Conservation (phyloP, 2,329 filamentous ascomycete genomes). For the Scedosporium boydii region DNA sequence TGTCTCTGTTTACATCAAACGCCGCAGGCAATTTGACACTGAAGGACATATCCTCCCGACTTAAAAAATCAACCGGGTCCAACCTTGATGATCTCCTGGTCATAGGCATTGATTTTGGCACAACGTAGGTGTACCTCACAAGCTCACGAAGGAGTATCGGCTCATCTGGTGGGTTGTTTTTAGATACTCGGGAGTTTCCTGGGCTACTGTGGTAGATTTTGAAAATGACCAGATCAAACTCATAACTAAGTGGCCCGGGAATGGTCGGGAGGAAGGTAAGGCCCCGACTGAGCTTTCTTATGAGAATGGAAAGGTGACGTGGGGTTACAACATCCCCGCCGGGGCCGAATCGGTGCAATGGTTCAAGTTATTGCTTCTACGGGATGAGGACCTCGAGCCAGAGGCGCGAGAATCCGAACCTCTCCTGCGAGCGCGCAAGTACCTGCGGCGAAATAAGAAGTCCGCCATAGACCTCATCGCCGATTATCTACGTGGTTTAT, state of each 20-base stretch:
- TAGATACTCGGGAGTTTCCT: slow-evolving; percentile 31
- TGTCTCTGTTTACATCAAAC: too few species aligned
- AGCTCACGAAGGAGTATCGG: neutral
- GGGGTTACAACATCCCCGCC: slow-evolving; percentile 22
- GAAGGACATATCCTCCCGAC: too few species aligned
- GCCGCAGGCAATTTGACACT: too few species aligned
- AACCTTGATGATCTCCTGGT: slow-evolving; percentile 16
- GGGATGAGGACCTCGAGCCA: slow-evolving; percentile 18
- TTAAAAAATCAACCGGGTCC: too few species aligned
- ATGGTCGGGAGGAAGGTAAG: slow-evolving; percentile 22
- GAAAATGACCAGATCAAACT: slow-evolving; percentile 18
- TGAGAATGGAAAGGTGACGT: slow-evolving; percentile 3
- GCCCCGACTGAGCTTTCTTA: slow-evolving; percentile 18
- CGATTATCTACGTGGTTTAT: slow-evolving; percentile 23
- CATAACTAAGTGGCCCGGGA: slow-evolving; percentile 19
- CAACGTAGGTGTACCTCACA: slow-evolving; percentile 23
- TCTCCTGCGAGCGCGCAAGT: slow-evolving; percentile 8
- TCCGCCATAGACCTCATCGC: slow-evolving; percentile 19
- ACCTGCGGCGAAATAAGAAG: slow-evolving; percentile 8
- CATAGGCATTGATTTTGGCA: slow-evolving; percentile 36
- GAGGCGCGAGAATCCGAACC: slow-evolving; percentile 15
- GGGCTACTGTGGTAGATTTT: slow-evolving; percentile 17
- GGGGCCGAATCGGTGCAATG: slow-evolving; percentile 20
- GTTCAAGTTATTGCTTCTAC: slow-evolving; percentile 32
- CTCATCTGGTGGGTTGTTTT: neutral